Base-by-base conservation (phyloP, 108 stramenopile species). In the Chaetoceros tenuissimus region DNA sequence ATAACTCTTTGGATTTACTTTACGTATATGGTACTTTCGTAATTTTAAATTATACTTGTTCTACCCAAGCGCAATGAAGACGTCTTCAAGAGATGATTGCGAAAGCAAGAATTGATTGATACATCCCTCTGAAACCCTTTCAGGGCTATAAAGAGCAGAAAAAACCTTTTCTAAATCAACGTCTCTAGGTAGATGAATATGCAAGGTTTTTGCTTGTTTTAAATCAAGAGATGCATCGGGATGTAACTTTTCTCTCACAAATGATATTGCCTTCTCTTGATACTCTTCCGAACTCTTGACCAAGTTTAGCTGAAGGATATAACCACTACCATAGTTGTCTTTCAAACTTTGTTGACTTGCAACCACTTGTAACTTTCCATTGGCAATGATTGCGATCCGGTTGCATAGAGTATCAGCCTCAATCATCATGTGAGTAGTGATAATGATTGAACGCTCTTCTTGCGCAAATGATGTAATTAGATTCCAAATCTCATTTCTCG, bases 391-490 rank as follows among this genome's bases (percentile, higher is more conserved):
- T 28, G 90, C 93, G 26, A 97, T 87, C 24, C 96, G 74, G 55
- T 94, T 82, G 43, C 92, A 91, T 5, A 97, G 68, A 0, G 79
- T 67, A 53, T 97, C 96, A 3, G 96, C 96, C 63, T 97, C 96
- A 45, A 94, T 74, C 94, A 97, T 95, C 78, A 88, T 91, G 64
- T 97, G 96, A 10, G 96, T 97, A 1, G 96, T 92, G 46, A 97
- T 77, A 31, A 97, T 59, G 34, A 84, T 75, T 17, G 73, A 65
- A 23, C 79, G 69, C 24, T 81, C 72, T 7, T 51, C 58, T 1
- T 74, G 61, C 44, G 71, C 63, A 34, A 81, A 79, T 23, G 80
- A 84, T 16, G 64, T 24, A 50, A 46, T 62, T 48, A 29, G 3
- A n/a, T 18, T 54, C 23, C 53, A 28, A 54, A 7, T 3, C 7